Percentiles rank a stretch among this genome's conserved stretches.
These are phyloP conservation scores for Onygenales sp. DNA, from an alignment of 2,329 filamentous ascomycete genomes.

Conservation along the genomic window DNA sequence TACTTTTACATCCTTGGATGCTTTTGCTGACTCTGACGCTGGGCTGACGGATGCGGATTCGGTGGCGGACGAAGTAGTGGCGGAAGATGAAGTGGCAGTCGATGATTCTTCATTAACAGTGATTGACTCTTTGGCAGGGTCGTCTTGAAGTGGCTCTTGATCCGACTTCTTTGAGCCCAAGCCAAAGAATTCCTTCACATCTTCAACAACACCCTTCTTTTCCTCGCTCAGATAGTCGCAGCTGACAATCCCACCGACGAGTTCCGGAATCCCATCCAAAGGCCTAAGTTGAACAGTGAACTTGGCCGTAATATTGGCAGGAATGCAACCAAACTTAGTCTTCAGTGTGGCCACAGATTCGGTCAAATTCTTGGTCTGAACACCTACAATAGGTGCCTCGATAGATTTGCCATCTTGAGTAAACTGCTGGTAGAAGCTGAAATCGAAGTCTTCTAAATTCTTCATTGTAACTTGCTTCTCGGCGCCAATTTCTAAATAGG, in stretches of 20 bases:
- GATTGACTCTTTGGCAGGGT: constrained; percentile 40
- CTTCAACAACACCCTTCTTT: constrained; percentile 77
- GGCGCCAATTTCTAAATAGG: constrained; percentile 63
- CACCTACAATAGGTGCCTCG: constrained; percentile 53
- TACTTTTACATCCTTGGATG: constrained; percentile 32
- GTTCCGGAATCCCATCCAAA: constrained; percentile 69
- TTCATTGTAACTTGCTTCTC: constrained; percentile 79
- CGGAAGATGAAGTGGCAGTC: constrained; percentile 29
- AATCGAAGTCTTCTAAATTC: constrained; percentile 70
- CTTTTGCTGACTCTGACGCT: constrained; percentile 31
- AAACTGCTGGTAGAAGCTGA: constrained; percentile 69
- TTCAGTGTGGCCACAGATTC: constrained; percentile 68
- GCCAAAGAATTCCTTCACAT: constrained; percentile 91
- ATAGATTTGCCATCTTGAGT: constrained; percentile 30
- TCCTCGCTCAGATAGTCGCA: constrained; percentile 68
- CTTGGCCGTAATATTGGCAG: constrained; percentile 69
- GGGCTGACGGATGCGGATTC: constrained; percentile 42
- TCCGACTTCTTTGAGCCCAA: constrained; percentile 87
- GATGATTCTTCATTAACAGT: constrained; percentile 38
- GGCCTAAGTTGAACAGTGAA: constrained; percentile 63
- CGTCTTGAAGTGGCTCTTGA: constrained; percentile 58
- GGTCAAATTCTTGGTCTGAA: constrained; percentile 79
- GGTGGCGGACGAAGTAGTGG: constrained; percentile 29
- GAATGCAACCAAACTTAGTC: constrained; percentile 66
- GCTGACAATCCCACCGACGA: constrained; percentile 66